Base-by-base conservation (phyloP, 2,329 filamentous ascomycete genomes). In the Neurospora crassa region DNA sequence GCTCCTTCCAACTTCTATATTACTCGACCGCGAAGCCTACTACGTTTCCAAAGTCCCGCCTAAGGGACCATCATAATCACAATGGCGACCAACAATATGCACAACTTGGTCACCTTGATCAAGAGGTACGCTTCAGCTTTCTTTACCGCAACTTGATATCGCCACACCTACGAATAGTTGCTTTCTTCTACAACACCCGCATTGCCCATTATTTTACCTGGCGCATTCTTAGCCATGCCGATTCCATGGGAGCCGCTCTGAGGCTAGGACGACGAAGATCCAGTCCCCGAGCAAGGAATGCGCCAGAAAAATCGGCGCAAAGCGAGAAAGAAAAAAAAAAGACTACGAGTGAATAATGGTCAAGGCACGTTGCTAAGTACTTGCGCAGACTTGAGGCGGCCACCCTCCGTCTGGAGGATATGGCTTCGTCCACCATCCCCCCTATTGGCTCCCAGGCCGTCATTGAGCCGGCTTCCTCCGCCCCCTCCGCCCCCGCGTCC, bases 51-150 rank as follows among this genome's bases (percentile, higher is more conserved):
- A 34, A 63, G 29, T 63, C 53, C 53, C 53, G 14, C 29, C 29
- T 18, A 63, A 63, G 53, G 53, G 53, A 63, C 53, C 24, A 63
- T 34, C 16, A 29, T 63, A 63, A 37, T 78, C 78, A 82, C 73
- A 74, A 94, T 94, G 91, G 88, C 91, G 75, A 84, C 89, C 74
- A 92, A 88, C 83, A 92, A 94, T 78, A 97, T 98, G 93, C 91
- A 98, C 83, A 98, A 97, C 80, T 85, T 99, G 74, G 96, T 94
- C 43, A 99, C 96, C 70, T 89, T 99, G 78, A 97, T 99, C 85
- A 99, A 99, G 88, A 90, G 96, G 96, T 98, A 88, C 77, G 88
- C 83, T 16, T 73, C 53, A 63, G 8, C 53, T 63, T 14, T 63
- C 53, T n/a, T 63, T 34, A 63, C 29, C 29, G 24, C 29, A 63